Base-by-base conservation (phyloP, 1,284 basidiomycete species). In the Pseudozyma hubeiensis region DNA sequence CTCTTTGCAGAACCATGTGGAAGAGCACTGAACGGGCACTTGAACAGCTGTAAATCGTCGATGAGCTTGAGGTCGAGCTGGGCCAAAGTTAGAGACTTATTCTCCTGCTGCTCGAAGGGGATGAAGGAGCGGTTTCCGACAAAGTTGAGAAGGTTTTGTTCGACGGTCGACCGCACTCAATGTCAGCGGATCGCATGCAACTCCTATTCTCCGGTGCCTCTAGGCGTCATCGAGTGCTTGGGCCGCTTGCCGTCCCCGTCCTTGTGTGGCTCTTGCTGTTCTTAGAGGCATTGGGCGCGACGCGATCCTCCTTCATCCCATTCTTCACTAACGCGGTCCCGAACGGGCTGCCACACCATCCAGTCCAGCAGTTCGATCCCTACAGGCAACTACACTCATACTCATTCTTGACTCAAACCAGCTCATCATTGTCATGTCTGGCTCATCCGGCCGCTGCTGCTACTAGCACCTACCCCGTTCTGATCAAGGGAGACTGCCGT, bases 141-240 rank as follows among this genome's bases (percentile, higher is more conserved):
- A 37, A 37, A 37, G 24, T 24, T 14, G 7, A 7, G 13, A 41
- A 41, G 11, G 11, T 41, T 16, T 16, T 41, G 14, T 16, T 14
- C 13, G 13, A 7, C 40, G 10, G 7, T 41, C 40, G n/a, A 16
- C 40, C 11, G n/a, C 16, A 19, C 7, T 24, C n/a, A 24, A 44
- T 24, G 3, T 19, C 43, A 44, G 39, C 39, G 43, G 34, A 39
- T 45, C 44, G 33, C 3, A 46, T 34, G 43, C 43, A 44, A 9
- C 64, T 67, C 64, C 64, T 67, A 67, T 67, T 57, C 58, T 54
- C 54, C 50, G 53, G 43, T 39, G 50, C 17, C 30, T 37, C n/a
- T 7, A 8, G 31, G 43, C 43, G 8, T 44, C 43, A 44, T 44
- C 43, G 13, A n/a, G 39, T 41, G 39, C 39, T 13, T 41, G 11